Percentiles rank a stretch among this genome's conserved stretches.
Conservation (phyloP, 169 alveolate species). For the Plasmodium berghei region DNA sequence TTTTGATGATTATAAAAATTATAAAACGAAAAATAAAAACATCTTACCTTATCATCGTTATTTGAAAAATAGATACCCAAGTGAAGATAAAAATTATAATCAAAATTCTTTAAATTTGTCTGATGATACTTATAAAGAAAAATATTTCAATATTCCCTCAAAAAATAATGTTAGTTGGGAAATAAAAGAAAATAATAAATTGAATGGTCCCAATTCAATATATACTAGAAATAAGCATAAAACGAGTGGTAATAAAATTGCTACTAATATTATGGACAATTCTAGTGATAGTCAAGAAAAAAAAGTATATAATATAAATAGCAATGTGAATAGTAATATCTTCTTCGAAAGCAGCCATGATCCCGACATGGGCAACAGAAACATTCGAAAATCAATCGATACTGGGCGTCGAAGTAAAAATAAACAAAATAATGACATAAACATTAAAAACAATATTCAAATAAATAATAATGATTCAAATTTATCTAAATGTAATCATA, state of each 20-base stretch:
- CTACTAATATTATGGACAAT: too few relatives aligned
- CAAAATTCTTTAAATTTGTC: not conserved
- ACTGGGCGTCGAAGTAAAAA: too few relatives aligned
- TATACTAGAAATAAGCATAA: too few relatives aligned
- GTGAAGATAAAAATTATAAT: too few relatives aligned
- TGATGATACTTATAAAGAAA: not conserved
- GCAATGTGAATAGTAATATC: constrained; percentile 2
- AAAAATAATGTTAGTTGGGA: constrained; percentile 6
- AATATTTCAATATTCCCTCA: not conserved
- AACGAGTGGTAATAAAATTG: too few relatives aligned
- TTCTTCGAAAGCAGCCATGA: not conserved
- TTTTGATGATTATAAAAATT: constrained; percentile 15
- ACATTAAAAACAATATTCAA: too few relatives aligned
- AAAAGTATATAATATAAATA: not conserved
- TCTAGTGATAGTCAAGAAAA: too few relatives aligned
- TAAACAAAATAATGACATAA: too few relatives aligned
- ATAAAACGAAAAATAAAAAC: constrained; percentile 3
- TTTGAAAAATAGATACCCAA: not conserved
- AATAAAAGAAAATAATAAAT: constrained; percentile 37
- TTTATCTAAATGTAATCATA: not conserved
- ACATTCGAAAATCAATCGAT: not conserved
- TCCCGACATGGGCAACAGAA: not conserved
- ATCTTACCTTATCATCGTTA: constrained; percentile 1
- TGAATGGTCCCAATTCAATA: not conserved
- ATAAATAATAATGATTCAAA: not conserved